phyloP scores from a whole-genome alignment of 2,329 filamentous ascomycete genomes.

The Aspergillus brunneoviolaceus region DNA sequence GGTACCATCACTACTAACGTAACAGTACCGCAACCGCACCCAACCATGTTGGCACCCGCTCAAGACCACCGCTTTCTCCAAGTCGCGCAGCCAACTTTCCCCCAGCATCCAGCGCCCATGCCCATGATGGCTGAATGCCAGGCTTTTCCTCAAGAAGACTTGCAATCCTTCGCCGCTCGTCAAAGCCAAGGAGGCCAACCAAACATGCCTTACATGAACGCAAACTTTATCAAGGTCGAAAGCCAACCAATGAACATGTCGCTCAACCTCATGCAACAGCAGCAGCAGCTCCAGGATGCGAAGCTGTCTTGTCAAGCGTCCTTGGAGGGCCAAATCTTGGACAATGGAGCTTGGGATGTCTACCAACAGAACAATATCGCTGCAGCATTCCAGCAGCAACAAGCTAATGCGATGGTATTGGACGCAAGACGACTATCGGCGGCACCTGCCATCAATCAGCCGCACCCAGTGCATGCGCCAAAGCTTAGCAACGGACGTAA shows the following conservation, averaged over 20 bases:
- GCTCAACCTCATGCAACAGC: constrained; percentile 28
- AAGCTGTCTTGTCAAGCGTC: constrained; percentile 20
- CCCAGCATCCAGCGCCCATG: constrained; percentile 32
- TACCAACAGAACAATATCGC: constrained; percentile 24
- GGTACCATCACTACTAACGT: constrained; percentile 55
- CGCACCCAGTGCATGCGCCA: constrained; percentile 61
- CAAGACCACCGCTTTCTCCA: constrained; percentile 82
- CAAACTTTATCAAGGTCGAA: constrained; percentile 21
- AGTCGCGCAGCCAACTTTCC: constrained; percentile 60
- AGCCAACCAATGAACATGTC: constrained; percentile 24
- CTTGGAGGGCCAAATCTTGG: constrained; percentile 23
- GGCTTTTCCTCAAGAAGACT: constrained; percentile 31
- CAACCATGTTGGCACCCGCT: constrained; percentile 85
- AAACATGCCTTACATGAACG: constrained; percentile 23
- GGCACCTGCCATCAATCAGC: constrained; percentile 38
- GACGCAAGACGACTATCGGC: constrained; percentile 38
- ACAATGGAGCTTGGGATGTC: constrained; percentile 28
- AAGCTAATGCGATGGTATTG: constrained; percentile 22
- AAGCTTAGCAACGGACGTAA: constrained; percentile 61
- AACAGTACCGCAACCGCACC: constrained; percentile 60
- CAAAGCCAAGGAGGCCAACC: constrained; percentile 41
- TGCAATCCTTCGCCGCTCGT: constrained; percentile 30
- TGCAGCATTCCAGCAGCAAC: constrained; percentile 25
- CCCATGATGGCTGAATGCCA: constrained; percentile 28
- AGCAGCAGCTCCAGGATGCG: constrained; percentile 24